Evolutionary conservation across 1,284 basidiomycete species (phyloP).

Genomic region (Rhodofomes roseus): DNA sequence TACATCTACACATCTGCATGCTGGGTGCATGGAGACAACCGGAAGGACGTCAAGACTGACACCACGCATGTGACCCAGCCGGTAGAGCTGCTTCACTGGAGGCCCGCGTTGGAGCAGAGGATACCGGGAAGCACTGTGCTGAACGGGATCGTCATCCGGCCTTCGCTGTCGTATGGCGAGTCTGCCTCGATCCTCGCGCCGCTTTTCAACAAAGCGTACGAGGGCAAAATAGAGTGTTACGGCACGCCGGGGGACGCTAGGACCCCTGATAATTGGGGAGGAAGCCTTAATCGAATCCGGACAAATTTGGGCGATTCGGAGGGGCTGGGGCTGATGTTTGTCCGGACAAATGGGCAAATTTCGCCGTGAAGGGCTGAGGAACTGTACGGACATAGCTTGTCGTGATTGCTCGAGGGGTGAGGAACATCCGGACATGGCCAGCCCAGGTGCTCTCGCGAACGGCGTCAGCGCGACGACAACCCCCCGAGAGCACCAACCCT

Average conservation of each 20-base stretch:
- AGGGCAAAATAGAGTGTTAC: constrained; percentile 35
- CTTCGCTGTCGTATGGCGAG: constrained; percentile 44
- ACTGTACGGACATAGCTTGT: too few relatives aligned
- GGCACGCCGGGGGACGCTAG: constrained; percentile 41
- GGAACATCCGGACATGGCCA: too few relatives aligned
- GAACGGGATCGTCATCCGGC: constrained; percentile 49
- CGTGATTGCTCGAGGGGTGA: too few relatives aligned
- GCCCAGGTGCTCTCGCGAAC: too few relatives aligned
- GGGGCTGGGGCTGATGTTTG: too few relatives aligned
- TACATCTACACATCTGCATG: constrained; percentile 49
- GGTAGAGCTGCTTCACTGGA: constrained; percentile 33
- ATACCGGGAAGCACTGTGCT: constrained; percentile 30
- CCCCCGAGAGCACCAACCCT: too few relatives aligned
- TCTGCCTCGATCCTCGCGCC: constrained; percentile 36
- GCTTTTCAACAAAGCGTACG: constrained; percentile 35
- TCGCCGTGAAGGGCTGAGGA: too few relatives aligned
- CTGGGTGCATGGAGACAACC: constrained; percentile 41
- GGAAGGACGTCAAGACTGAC: constrained; percentile 30
- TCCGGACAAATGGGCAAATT: too few relatives aligned
- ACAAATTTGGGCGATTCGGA: too few relatives aligned
- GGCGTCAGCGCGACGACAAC: too few relatives aligned
- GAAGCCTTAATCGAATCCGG: too few relatives aligned
- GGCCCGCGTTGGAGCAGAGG: constrained; percentile 32
- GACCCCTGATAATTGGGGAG: too few relatives aligned
- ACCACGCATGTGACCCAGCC: constrained; percentile 30